A percentile compares a stretch with the other conserved stretches of the same genome.
Conservation (phyloP, 148 eudicot genomes). For the Gaultheria prostrata region DNA sequence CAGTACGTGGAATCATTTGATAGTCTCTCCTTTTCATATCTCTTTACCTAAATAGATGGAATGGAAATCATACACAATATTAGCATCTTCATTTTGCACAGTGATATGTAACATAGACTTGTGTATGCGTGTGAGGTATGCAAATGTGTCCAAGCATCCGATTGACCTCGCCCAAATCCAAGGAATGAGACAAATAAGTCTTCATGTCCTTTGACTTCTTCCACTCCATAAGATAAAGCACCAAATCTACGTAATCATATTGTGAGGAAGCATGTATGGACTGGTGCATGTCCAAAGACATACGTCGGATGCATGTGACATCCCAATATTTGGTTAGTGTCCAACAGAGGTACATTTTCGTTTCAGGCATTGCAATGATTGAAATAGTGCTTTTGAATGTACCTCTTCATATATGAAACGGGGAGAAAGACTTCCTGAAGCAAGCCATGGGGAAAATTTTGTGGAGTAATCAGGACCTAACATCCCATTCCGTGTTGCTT, state of each 20-base stretch:
- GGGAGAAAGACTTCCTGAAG: conserved; percentile 86
- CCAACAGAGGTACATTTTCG: background rate
- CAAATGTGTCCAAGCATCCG: background rate
- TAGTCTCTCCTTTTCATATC: conserved; percentile 66
- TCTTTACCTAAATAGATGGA: conserved; percentile 54
- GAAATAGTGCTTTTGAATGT: background rate
- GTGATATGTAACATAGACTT: background rate
- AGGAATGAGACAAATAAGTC: background rate
- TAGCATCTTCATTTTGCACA: background rate
- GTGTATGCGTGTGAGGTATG: background rate
- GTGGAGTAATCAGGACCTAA: conserved; percentile 94
- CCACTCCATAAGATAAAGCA: background rate
- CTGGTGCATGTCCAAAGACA: background rate
- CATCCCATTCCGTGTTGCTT: conserved; percentile 90
- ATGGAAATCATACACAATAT: background rate
- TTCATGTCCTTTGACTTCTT: background rate
- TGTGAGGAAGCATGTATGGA: background rate
- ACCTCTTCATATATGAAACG: conserved; percentile 86
- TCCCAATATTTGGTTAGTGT: background rate
- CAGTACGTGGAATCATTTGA: conserved; percentile 92
- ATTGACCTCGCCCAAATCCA: background rate
- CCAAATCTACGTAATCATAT: background rate
- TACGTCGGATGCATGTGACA: background rate
- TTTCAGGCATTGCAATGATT: background rate
- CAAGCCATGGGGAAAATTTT: conserved; percentile 97